Evolutionary conservation across 208 protist genomes (phyloP), one percentile per base, ranked within the genome.

Genomic region (Leptomonas pyrrhocoris): DNA sequence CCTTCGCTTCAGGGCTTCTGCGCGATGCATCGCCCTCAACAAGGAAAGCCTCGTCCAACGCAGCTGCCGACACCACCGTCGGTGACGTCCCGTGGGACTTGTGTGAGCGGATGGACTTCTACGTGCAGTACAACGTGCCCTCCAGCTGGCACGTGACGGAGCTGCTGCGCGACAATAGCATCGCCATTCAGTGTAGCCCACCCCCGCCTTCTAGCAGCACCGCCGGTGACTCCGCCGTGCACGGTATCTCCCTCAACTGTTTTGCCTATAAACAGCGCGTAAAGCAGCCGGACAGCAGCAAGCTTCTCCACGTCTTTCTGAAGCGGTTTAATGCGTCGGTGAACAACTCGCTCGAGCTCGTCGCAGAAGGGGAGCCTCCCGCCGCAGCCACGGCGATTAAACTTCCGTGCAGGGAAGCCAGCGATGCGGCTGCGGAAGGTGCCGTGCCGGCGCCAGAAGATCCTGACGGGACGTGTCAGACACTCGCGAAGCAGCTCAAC

Each of bases 61-160:
- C 62, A 40, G 13, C 48, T 7, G 49, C 60, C 12, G 65, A 65
- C 34, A 76, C 78, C 42, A 83, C 79, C 43, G 75, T 84, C 31
- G 73, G 76, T 18, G 85, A 89, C 61, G 86, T 94, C 3, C 71
- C 61, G 53, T 94, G 89, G 86, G 86, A 86, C 58, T 12, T 87
- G 38, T 90, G 83, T 55, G 89, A 94, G 74, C 84, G 86, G 16
- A 83, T 94, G 76, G 89, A 94, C 78, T 92, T 80, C 67, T 89
- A 88, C 65, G 79, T 94, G 13, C 86, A 94, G 72, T 94, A 94
- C 79, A 83, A 70, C 64, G 76, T 90, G 3, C 89, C 89, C 4
- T 83, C 82, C 27, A 88, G 68, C 63, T 94, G 89, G 86, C 48
- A 58, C 13, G 73, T 91, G 48, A 59, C 64, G n/a, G 86, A 94